phyloP scores from a whole-genome alignment of 306 rosid genomes.

The Cucurbita argyrosperma region DNA sequence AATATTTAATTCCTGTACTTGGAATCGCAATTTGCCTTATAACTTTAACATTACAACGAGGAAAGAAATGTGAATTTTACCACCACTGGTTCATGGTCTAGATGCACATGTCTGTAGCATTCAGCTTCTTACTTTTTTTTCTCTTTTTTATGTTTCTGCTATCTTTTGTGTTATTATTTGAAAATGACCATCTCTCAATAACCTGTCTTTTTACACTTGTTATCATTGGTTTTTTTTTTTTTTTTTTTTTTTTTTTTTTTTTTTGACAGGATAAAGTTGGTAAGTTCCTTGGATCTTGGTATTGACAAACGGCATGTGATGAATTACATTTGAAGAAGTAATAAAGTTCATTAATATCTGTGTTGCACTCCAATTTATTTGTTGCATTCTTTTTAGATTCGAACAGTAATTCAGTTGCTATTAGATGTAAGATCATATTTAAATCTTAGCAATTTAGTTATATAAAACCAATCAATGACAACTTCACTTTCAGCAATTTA shows the following conservation, averaged over 20 bases:
- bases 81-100: neutral
- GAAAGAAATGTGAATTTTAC: neutral
- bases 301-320: constrained; percentile 14
- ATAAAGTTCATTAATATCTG: constrained; percentile 16
- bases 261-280: constrained; percentile 90
- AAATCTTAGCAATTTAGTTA: neutral
- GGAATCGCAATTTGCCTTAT: neutral
- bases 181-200: neutral
- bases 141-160: neutral
- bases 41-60: neutral
- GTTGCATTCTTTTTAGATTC: constrained; percentile 2
- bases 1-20: neutral
- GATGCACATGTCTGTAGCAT: neutral
- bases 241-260: constrained; percentile 22
- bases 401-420: neutral
- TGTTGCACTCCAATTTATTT: constrained; percentile 1
- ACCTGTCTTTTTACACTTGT: neutral
- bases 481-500: neutral
- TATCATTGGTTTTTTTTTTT: constrained; percentile 4
- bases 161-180: neutral
- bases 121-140: neutral
- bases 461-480: neutral
- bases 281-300: constrained; percentile 42
- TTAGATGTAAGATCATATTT: neutral
- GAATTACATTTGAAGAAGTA: constrained; percentile 25